phyloP scores from a whole-genome alignment of 768 basidiomycete genomes.

The Melanogaster broomeanus region DNA sequence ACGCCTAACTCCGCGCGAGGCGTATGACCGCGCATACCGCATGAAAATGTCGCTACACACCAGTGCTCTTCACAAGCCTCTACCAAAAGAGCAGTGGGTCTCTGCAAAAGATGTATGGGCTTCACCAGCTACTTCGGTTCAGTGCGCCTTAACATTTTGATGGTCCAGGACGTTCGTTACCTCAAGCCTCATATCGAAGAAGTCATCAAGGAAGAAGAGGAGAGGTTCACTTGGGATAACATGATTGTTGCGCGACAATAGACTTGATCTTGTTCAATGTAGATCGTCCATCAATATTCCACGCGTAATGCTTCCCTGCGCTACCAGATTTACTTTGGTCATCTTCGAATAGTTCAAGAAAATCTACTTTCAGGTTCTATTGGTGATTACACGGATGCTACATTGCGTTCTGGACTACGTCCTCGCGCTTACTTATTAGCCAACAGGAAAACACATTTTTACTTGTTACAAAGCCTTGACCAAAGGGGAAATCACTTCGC shows the following conservation, averaged over 20 bases:
- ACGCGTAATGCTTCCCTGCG: constrained; percentile 11
- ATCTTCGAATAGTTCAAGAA: neutral
- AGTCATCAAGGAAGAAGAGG: constrained; percentile 72
- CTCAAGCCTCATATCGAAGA: constrained; percentile 75
- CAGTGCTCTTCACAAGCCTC: constrained; percentile 73
- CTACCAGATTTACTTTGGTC: neutral
- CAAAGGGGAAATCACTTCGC: constrained; percentile 70
- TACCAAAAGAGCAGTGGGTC: constrained; percentile 83
- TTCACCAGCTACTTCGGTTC: neutral
- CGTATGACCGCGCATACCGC: constrained; percentile 90
- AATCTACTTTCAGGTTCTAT: constrained; percentile 5
- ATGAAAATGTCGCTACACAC: constrained; percentile 78
- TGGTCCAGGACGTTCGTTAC: constrained; percentile 82
- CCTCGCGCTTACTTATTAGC: neutral
- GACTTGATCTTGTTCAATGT: constrained; percentile 27
- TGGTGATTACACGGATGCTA: constrained; percentile 14
- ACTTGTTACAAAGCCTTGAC: constrained; percentile 60
- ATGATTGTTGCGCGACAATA: constrained; percentile 71
- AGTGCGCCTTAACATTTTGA: constrained; percentile 6
- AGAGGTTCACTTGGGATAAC: constrained; percentile 82
- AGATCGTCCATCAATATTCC: constrained; percentile 24
- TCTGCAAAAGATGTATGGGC: constrained; percentile 68
- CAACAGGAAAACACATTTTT: neutral
- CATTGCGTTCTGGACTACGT: constrained; percentile 4
- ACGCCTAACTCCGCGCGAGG: constrained; percentile 77